Evolutionary conservation across 2,329 filamentous ascomycete genomes (phyloP), one percentile per base, ranked within the genome.

Genomic region (Penicillium sp.): DNA sequence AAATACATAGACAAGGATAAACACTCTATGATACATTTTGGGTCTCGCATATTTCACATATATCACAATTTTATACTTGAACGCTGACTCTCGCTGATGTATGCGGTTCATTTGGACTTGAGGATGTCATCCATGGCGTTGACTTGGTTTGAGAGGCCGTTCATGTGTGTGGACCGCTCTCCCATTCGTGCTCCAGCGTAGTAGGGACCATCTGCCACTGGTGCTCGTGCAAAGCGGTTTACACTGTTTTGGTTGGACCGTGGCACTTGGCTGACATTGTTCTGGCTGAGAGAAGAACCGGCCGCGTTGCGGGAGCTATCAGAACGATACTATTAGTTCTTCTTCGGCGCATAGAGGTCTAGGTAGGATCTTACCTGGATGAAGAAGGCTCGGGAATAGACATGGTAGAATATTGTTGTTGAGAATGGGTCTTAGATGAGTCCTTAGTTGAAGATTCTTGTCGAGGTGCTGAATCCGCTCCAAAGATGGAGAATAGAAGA

Each of bases 171-270:
- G 12, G 71, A 68, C 51, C 75, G 72, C 13, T 75, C 72, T 47
- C 59, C 61, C 62, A 75, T 73, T n/a, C 72, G 68, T 42, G 71
- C 73, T 6, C 67, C 66, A 24, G 69, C 72, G 63, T 73, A 77
- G 62, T 76, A 77, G 35, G 75, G 73, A 12, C 68, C 70, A 17
- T 77, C 73, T 6, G 71, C 64, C 8, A 72, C 68, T 12, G 70
- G 64, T 30, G 69, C 65, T 35, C 72, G 67, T 13, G 67, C 66
- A 40, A 71, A 76, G 49, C 71, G 70, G 26, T 74, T 72, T 13
- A 73, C 66, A 5, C 60, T 65, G 57, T 60, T 69, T 58, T 65
- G 60, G 38, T 38, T 69, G 59, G 67, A 67, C 24, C 62, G 65
- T 17, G 72, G 71, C 10, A 75, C 53, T 58, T 73, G 69, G 53